These are phyloP conservation scores for Chalciporus piperatus DNA, from an alignment of 768 basidiomycete genomes.

Conservation along the genomic window DNA sequence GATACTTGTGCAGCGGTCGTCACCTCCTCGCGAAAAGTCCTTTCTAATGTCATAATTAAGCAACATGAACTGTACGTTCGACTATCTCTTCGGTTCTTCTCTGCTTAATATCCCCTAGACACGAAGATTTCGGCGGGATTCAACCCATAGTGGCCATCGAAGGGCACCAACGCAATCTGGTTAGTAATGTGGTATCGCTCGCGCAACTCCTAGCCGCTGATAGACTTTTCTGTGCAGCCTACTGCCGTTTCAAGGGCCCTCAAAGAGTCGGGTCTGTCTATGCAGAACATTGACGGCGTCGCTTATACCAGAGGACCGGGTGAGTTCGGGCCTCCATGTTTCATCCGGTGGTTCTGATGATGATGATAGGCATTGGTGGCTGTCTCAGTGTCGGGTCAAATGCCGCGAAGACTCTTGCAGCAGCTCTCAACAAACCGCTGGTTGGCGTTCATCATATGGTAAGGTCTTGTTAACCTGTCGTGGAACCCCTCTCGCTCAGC, in stretches of 20 bases:
- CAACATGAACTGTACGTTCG: conserved; percentile 61
- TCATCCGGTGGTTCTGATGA: conserved; percentile 4
- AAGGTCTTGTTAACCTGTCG: conserved; percentile 10
- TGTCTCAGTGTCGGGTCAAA: conserved; percentile 79
- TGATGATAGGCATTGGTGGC: conserved; percentile 62
- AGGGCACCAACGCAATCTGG: conserved; percentile 80
- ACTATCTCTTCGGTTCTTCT: not conserved
- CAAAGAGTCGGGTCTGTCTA: conserved; percentile 53
- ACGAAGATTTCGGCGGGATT: conserved; percentile 57
- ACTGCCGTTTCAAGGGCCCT: conserved; percentile 68
- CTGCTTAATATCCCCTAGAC: conserved; percentile 10
- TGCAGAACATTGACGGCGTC: conserved; percentile 74
- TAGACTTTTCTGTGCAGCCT: conserved; percentile 47
- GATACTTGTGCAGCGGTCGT: conserved; percentile 93
- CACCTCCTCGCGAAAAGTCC: conserved; percentile 60
- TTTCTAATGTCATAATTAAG: conserved; percentile 84
- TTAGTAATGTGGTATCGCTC: conserved; percentile 17
- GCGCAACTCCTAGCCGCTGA: not conserved
- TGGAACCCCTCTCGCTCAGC: too few species aligned
- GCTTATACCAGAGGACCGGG: conserved; percentile 91
- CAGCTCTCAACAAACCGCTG: conserved; percentile 71
- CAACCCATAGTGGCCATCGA: conserved; percentile 74
- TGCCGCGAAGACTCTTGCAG: conserved; percentile 83
- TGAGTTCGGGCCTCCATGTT: conserved; percentile 23
- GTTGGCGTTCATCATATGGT: conserved; percentile 98